Evolutionary conservation across 257 asterid species (phyloP).

Genomic region (Plantago major): DNA sequence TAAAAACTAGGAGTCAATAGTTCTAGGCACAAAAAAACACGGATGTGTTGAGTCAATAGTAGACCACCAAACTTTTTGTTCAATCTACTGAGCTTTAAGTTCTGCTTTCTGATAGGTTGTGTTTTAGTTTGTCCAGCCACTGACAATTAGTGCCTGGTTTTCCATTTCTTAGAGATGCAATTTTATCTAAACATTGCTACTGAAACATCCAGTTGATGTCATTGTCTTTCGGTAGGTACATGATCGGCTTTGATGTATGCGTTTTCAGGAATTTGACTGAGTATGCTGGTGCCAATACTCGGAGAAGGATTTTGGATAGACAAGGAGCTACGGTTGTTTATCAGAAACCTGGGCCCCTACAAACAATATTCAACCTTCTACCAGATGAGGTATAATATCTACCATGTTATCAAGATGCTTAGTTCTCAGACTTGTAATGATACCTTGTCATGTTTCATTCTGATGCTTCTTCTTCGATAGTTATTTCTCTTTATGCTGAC

Average conservation of each 20-base stretch:
- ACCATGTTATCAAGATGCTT: slow-evolving; percentile 14
- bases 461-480: slow-evolving; percentile 15
- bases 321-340: slow-evolving; percentile 64
- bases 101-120: slow-evolving; percentile 4
- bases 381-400: slow-evolving; percentile 53
- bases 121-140: not conserved
- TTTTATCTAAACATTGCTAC: slow-evolving; percentile 5
- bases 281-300: slow-evolving; percentile 48
- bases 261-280: slow-evolving; percentile 58
- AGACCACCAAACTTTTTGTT: not conserved
- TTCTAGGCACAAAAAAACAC: no score
- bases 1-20: no score
- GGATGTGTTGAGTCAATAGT: not conserved
- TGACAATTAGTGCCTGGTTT: not conserved
- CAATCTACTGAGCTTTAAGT: slow-evolving; percentile 2
- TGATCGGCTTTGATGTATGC: slow-evolving; percentile 14
- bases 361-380: slow-evolving; percentile 57
- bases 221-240: not conserved
- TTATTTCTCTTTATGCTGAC: slow-evolving; percentile 27
- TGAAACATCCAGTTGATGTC: no score
- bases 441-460: not conserved
- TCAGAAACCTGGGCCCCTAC: slow-evolving; percentile 87
- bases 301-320: slow-evolving; percentile 42
- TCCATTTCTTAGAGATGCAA: not conserved
- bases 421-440: slow-evolving; percentile 17